Evolutionary conservation across 176 grass and related monocot genomes (phyloP).

Genomic region (Rhynchospora breviuscula): DNA sequence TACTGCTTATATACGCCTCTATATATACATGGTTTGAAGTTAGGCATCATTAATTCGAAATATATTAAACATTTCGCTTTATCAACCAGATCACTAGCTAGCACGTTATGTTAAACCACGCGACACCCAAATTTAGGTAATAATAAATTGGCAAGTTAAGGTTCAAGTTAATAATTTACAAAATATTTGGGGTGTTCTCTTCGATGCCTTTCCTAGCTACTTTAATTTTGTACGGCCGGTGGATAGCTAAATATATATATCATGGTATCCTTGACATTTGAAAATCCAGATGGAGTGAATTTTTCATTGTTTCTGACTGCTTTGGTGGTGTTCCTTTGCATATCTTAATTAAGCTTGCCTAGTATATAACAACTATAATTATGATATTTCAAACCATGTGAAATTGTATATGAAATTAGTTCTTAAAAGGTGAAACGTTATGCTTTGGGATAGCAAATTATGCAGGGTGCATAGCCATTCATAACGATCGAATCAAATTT

Average conservation of each 20-base stretch:
- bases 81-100: not conserved
- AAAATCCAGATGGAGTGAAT: too few species aligned
- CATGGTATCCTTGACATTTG: not conserved
- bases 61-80: not conserved
- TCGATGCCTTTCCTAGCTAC: not conserved
- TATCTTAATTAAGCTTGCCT: too few species aligned
- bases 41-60: not conserved
- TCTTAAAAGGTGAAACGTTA: too few species aligned
- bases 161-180: not conserved
- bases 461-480: too few species aligned
- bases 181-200: not conserved
- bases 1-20: not conserved
- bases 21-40: not conserved
- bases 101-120: too few species aligned
- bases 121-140: not conserved
- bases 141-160: not conserved
- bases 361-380: too few species aligned
- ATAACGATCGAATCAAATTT: too few species aligned
- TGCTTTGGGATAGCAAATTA: too few species aligned
- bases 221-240: not conserved
- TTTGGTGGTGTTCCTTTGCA: too few species aligned
- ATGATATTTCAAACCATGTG: too few species aligned
- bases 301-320: too few species aligned
- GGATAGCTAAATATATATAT: not conserved
- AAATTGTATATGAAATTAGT: too few species aligned